These are phyloP conservation scores for Pterocarpus santalinus DNA, from an alignment of 306 rosid species.

Conservation along the genomic window DNA sequence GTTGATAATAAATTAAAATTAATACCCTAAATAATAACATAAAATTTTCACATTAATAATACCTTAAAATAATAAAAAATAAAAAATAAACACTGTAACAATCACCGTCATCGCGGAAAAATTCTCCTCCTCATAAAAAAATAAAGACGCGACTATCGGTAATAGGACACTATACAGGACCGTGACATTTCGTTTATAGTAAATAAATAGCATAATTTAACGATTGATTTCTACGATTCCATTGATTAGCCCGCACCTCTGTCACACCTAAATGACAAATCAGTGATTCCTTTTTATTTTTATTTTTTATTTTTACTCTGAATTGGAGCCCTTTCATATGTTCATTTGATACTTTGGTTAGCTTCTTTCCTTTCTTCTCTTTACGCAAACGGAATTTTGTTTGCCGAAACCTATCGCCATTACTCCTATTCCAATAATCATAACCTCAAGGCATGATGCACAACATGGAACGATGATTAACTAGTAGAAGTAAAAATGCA, in stretches of 20 bases:
- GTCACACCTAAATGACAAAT: slow-evolving; percentile 47
- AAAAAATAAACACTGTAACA: too few species aligned
- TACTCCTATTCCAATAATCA: not conserved
- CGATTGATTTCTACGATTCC: slow-evolving; percentile 23
- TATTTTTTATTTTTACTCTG: not conserved
- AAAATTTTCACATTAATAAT: too few species aligned
- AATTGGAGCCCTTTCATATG: not conserved
- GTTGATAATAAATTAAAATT: too few species aligned
- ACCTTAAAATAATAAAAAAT: too few species aligned
- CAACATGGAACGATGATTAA: too few species aligned
- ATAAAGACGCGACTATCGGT: not conserved
- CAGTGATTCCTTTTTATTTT: slow-evolving; percentile 13
- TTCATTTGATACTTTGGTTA: slow-evolving; percentile 8
- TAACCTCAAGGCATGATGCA: too few species aligned
- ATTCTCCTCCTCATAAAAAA: not conserved
- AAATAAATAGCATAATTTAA: slow-evolving; percentile 19
- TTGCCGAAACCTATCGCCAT: not conserved
- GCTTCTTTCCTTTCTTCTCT: slow-evolving; percentile 6
- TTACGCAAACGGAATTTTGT: slow-evolving; percentile 1
- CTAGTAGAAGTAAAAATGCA: too few species aligned
- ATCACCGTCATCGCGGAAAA: not conserved
- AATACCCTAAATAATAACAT: too few species aligned
- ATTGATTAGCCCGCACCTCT: slow-evolving; percentile 14
- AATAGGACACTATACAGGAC: not conserved
- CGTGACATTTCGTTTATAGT: slow-evolving; percentile 38